Evolutionary conservation across 2,329 filamentous ascomycete genomes (phyloP).

Genomic region (Furcasterigmium sp.): DNA sequence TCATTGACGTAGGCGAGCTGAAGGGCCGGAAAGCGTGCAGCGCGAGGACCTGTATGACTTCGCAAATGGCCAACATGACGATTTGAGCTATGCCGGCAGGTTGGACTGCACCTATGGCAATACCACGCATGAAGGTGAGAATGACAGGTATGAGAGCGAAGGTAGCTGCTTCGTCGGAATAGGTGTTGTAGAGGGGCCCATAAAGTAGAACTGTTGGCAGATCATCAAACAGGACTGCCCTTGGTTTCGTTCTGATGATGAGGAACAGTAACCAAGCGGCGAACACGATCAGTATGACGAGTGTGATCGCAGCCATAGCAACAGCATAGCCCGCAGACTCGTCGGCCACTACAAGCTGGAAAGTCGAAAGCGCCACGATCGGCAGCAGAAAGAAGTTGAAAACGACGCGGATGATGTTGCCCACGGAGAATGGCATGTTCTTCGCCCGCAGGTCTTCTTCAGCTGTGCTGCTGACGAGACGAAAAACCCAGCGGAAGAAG

Average conservation of each 20-base stretch:
- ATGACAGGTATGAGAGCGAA: slow-evolving; percentile 86
- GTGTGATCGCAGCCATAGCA: slow-evolving; percentile 67
- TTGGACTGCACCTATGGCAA: slow-evolving; percentile 90
- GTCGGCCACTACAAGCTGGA: slow-evolving; percentile 75
- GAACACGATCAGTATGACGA: slow-evolving; percentile 68
- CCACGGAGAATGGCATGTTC: slow-evolving; percentile 81
- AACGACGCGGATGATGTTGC: slow-evolving; percentile 76
- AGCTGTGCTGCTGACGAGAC: slow-evolving; percentile 62
- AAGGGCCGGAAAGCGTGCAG: slow-evolving; percentile 88
- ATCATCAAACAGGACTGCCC: slow-evolving; percentile 88
- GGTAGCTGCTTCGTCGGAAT: slow-evolving; percentile 84
- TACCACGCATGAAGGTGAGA: slow-evolving; percentile 77
- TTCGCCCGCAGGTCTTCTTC: slow-evolving; percentile 88
- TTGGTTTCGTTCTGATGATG: slow-evolving; percentile 74
- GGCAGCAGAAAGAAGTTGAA: slow-evolving; percentile 92
- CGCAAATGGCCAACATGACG: slow-evolving; percentile 86
- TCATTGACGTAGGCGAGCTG: slow-evolving; percentile 91
- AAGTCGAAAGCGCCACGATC: slow-evolving; percentile 80
- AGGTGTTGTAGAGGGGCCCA: slow-evolving; percentile 94
- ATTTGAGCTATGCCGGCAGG: slow-evolving; percentile 90
- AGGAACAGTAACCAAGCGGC: slow-evolving; percentile 74
- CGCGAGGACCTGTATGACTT: slow-evolving; percentile 84
- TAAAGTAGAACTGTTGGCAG: slow-evolving; percentile 84
- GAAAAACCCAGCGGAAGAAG: slow-evolving; percentile 68
- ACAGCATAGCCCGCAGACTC: slow-evolving; percentile 66